phyloP scores from a whole-genome alignment of 78 protist species.

The Speleostelium caveatum region DNA sequence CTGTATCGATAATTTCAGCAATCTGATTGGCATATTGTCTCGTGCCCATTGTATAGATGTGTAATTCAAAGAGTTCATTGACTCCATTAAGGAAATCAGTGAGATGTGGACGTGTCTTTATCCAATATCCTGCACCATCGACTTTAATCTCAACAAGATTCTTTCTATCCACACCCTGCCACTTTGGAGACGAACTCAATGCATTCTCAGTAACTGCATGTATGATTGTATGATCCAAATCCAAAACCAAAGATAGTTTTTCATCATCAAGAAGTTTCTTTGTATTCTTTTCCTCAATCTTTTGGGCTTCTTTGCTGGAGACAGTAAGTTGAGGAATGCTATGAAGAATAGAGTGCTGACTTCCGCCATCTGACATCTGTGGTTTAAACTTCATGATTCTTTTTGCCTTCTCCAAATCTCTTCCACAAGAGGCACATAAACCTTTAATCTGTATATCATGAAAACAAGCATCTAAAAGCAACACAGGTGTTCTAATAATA shows the following conservation, averaged over 20 bases:
- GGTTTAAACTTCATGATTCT: too few species aligned
- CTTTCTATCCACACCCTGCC: conserved; percentile 22
- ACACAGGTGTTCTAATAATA: too few species aligned
- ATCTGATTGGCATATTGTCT: conserved; percentile 66
- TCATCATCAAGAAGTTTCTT: conserved; percentile 12
- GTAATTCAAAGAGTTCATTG: conserved; percentile 39
- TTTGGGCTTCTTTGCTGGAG: conserved; percentile 35
- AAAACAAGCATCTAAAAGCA: conserved; percentile 54
- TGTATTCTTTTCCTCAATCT: conserved; percentile 38
- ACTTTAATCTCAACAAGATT: conserved; percentile 4
- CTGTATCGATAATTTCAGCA: conserved; percentile 42
- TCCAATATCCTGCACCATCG: conserved; percentile 35
- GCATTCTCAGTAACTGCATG: conserved; percentile 69
- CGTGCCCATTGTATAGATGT: conserved; percentile 81
- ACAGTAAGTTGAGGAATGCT: conserved; percentile 56
- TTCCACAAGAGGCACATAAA: conserved; percentile 72
- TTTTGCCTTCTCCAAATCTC: conserved; percentile 26
- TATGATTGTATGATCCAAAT: conserved; percentile 70
- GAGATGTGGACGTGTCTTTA: conserved; percentile 63
- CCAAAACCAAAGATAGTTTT: conserved; percentile 67
- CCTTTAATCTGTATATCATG: conserved; percentile 61
- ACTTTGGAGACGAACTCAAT: conserved; percentile 10
- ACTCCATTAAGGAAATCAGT: conserved; percentile 27
- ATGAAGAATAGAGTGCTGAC: conserved; percentile 18
- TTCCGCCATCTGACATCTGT: too few species aligned